Base-by-base conservation (phyloP, 192 early-diverging fungal genomes). In the Coemansia sp. region DNA sequence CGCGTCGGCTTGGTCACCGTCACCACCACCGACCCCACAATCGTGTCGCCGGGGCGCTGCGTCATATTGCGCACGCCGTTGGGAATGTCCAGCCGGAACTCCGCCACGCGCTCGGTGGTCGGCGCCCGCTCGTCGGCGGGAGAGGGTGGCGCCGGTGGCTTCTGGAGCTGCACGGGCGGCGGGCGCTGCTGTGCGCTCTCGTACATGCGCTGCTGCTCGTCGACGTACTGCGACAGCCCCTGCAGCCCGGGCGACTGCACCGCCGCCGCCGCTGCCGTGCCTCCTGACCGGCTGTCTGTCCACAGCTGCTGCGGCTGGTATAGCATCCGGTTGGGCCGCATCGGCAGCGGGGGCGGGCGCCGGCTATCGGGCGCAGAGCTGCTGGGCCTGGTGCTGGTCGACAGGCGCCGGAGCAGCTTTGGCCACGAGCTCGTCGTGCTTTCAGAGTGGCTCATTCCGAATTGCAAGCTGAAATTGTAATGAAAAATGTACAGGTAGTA, bases 1-100 rank as follows among this genome's bases (percentile, higher is more conserved):
- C 59, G 61, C 5, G 77, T 79, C 1, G 77, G 64, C 42, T 73
- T 79, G 4, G 77, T 79, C n/a, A 79, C 67, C 2, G 77, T 79
- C 29, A 79, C 32, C 3, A 67, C 67, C 3, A 73, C 77, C 2
- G 71, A 72, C 12, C 77, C 77, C 4, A 73, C 71, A 22, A 79
- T 71, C 2, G 47, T 57, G 51, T 61, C 64, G 24, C 56, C 68
- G 0, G 77, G 71, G 31, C 73, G 64, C 56, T 79, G 70, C 32
- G 71, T 64, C 67, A 67, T 73, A 24, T 70, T 70, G 59, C 77
- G 71, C 12, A 79, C 68, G 29, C 77, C 77, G 10, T 73, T 65
- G 29, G 77, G 77, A 20, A 79, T 79, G 12, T 66, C 64, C 31
- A 79, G 60, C 6, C 60, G 53, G 38, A 79, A 79, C 68, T 73